Evolutionary conservation across 306 rosid species (phyloP), one percentile per base, ranked within the genome.

Genomic region (Prunus fruticosa): DNA sequence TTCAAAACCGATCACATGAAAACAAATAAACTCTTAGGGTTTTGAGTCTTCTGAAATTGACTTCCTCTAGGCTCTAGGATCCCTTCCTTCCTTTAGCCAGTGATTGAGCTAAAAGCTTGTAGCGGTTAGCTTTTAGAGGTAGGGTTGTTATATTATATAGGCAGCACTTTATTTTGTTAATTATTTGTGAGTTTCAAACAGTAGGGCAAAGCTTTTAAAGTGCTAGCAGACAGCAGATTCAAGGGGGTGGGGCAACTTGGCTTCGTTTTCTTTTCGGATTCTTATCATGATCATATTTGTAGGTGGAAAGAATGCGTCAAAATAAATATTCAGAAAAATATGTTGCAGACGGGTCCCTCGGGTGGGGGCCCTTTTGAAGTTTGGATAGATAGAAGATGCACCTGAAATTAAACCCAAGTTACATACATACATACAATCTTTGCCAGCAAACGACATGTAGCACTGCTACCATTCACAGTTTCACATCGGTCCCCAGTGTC

Each of bases 201-300:
- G 10, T 14, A 23, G 14, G 77, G 60, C 69, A 25, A 5, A 57
- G 18, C 57, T 60, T 58, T 9, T 2, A 0, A 11, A 57, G 41
- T 58, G 76, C 67, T 23, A 72, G 57, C 54, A 43, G 67, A 41
- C 57, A 58, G 34, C 18, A 58, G 54, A 13, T 22, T 4, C 76
- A 14, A 23, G 38, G 8, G 28, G 28, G 16, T 72, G 76, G n/a
- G 67, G 46, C 69, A 18, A 18, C 13, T 25, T 18, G 25, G 57
- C 18, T 60, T 58, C 18, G 25, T 69, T 69, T 69, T 49, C 45
- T 23, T 23, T 60, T 18, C 57, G 0, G 58, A 25, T 25, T 28
- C 61, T 73, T 34, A 46, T 57, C 27, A 34, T 32, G 4, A 45
- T 60, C 43, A 23, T 16, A 41, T 7, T 1, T 14, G 50, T 10